Conservation (phyloP, 116 monocot species). For the Zostera marina region DNA sequence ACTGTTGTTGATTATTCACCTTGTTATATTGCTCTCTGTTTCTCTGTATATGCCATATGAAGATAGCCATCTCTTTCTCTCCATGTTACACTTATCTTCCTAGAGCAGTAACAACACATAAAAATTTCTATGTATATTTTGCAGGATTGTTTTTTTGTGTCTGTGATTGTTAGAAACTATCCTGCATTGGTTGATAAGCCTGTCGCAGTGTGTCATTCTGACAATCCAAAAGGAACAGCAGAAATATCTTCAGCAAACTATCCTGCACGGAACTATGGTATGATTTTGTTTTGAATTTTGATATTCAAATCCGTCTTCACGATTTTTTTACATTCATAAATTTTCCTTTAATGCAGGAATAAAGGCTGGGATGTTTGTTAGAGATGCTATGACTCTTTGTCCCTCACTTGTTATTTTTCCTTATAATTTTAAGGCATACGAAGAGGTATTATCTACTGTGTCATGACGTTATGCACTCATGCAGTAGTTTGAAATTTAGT, state of each 20-base stretch:
- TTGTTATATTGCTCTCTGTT: too few species aligned
- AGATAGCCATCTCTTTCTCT: too few species aligned
- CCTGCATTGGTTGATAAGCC: constrained; percentile 74
- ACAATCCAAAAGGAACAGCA: constrained; percentile 91
- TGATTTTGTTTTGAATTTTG: constrained; percentile 1
- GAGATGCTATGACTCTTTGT: constrained; percentile 79
- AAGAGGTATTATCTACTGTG: constrained; percentile 34
- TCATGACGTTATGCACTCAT: too few species aligned
- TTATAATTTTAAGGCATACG: constrained; percentile 87
- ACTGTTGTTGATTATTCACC: too few species aligned
- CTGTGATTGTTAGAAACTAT: constrained; percentile 26
- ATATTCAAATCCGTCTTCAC: not conserved
- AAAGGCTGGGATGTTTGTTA: constrained; percentile 93
- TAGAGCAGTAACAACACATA: not conserved
- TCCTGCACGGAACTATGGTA: constrained; percentile 70
- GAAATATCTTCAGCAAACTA: constrained; percentile 99
- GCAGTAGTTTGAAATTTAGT: not conserved
- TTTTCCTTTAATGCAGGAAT: constrained; percentile 36
- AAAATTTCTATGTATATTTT: not conserved
- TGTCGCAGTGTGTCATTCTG: constrained; percentile 90
- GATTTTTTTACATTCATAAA: not conserved
- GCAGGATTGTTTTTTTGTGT: constrained; percentile 96
- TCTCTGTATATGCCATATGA: too few species aligned
- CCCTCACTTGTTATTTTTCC: constrained; percentile 74
- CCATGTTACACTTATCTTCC: too few species aligned